Conservation (phyloP, 164 flowering plant species). For the Buxus sempervirens region DNA sequence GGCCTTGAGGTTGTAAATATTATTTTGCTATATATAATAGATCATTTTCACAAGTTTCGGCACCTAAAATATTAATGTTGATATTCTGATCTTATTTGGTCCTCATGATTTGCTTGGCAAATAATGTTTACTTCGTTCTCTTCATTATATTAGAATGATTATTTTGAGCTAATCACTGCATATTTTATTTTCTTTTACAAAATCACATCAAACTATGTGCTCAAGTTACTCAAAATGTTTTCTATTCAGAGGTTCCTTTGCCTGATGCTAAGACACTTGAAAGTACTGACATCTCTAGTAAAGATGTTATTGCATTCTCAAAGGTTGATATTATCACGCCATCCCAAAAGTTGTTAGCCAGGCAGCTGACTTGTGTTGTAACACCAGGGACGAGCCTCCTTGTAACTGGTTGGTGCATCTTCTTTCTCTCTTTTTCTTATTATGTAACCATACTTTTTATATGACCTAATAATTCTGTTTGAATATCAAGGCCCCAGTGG, state of each 20-base stretch:
- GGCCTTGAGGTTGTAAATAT: neutral
- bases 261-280: constrained; percentile 17
- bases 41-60: neutral
- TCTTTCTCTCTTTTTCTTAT: neutral
- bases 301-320: constrained; percentile 65
- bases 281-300: constrained; percentile 19
- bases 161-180: neutral
- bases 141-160: neutral
- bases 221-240: constrained; percentile 2
- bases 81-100: neutral
- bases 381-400: constrained; percentile 78
- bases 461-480: constrained; percentile 17
- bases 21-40: neutral
- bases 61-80: neutral
- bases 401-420: constrained; percentile 75
- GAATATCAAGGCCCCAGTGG: constrained; percentile 85
- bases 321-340: constrained; percentile 91
- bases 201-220: too few species aligned
- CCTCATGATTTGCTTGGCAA: neutral
- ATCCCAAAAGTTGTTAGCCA: constrained; percentile 77
- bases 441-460: neutral
- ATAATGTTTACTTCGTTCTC: too few species aligned
- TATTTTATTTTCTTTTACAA: neutral
- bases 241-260: constrained; percentile 27
- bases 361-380: constrained; percentile 71